Conservation (phyloP, 2,329 filamentous ascomycete species). For the Stagonosporopsis cucurbitacearum region DNA sequence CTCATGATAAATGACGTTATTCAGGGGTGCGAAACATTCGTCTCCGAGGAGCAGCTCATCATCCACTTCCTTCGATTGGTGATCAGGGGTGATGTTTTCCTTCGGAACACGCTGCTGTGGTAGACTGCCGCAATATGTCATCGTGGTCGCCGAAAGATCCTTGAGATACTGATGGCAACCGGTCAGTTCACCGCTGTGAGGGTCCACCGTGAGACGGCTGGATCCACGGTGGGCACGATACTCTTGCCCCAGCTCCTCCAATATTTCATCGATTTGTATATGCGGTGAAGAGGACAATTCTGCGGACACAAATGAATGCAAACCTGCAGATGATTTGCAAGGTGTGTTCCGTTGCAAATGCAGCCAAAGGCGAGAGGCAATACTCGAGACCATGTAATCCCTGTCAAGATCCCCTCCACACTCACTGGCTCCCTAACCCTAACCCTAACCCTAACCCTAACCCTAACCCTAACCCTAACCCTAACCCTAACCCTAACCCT, state of each 20-base stretch:
- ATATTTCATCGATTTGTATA: not conserved
- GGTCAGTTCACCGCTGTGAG: not conserved
- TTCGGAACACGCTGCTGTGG: not conserved
- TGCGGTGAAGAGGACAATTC: not conserved
- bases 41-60: conserved; percentile 11
- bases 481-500: too few species aligned
- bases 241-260: not conserved
- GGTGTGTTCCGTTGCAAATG: conserved; percentile 20
- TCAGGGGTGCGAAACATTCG: not conserved
- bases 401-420: not conserved
- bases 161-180: not conserved
- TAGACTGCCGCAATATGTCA: not conserved
- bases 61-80: not conserved
- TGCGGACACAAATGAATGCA: conserved; percentile 20
- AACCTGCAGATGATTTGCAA: conserved; percentile 8
- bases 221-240: not conserved
- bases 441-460: too few species aligned
- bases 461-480: too few species aligned
- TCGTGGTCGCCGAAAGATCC: not conserved
- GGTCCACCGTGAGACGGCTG: not conserved
- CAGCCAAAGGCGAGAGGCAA: conserved; percentile 22
- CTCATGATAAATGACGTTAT: not conserved
- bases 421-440: too few species aligned
- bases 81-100: not conserved
- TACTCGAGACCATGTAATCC: not conserved